Evolutionary conservation across 306 rosid genomes (phyloP).

Genomic region (Rubus parviflorus): DNA sequence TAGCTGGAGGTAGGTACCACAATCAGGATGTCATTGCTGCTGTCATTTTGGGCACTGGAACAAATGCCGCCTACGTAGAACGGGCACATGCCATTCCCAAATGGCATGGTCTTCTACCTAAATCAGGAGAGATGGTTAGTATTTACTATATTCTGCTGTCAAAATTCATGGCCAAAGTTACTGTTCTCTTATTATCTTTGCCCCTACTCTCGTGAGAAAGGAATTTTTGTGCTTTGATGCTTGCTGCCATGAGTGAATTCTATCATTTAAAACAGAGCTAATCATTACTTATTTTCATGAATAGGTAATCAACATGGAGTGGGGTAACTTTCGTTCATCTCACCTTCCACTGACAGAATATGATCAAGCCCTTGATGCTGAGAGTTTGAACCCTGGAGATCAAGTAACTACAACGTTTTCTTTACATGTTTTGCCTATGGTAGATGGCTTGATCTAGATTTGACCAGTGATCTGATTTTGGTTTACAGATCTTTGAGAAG

Average conservation of each 20-base stretch:
- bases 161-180: neutral
- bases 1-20: slow-evolving; percentile 82
- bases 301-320: slow-evolving; percentile 97
- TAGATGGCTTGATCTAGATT: slow-evolving; percentile 12
- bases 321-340: slow-evolving; percentile 92
- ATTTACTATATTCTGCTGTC: slow-evolving; percentile 9
- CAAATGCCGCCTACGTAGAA: slow-evolving; percentile 96
- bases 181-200: neutral
- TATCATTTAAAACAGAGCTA: neutral
- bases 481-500: slow-evolving; percentile 84
- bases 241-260: neutral
- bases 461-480: slow-evolving; percentile 28
- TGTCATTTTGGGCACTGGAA: slow-evolving; percentile 96
- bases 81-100: slow-evolving; percentile 88
- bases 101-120: slow-evolving; percentile 81
- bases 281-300: slow-evolving; percentile 16
- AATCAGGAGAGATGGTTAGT: slow-evolving; percentile 92
- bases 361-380: slow-evolving; percentile 71
- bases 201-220: neutral
- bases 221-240: neutral
- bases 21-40: slow-evolving; percentile 80
- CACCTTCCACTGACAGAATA: slow-evolving; percentile 89
- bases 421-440: slow-evolving; percentile 13
- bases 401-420: slow-evolving; percentile 48
- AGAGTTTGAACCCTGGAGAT: slow-evolving; percentile 94